These are phyloP conservation scores for Trichoderma breve DNA, from an alignment of 2,329 filamentous ascomycete genomes.

Conservation along the genomic window DNA sequence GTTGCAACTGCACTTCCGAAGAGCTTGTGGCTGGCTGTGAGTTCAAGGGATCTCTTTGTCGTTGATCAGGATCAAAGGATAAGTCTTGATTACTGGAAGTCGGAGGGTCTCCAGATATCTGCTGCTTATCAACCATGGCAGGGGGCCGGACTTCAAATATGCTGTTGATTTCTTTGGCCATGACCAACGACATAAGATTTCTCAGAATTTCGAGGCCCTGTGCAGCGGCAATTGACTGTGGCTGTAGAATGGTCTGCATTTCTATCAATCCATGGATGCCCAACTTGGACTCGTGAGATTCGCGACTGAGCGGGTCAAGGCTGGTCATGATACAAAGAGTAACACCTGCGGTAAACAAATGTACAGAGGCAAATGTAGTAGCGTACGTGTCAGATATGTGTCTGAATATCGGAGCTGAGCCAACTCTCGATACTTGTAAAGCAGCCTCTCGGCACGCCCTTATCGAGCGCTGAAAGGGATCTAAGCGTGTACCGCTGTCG, in stretches of 20 bases:
- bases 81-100: background rate
- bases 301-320: background rate
- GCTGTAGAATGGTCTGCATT: background rate
- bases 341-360: background rate
- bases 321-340: background rate
- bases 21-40: background rate
- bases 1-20: background rate
- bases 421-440: background rate
- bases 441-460: background rate
- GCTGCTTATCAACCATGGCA: background rate
- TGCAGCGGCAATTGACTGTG: background rate
- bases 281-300: background rate
- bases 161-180: background rate
- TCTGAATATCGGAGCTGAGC: background rate
- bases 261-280: background rate
- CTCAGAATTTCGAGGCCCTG: background rate
- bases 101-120: background rate
- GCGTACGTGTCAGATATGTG: background rate
- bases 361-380: background rate
- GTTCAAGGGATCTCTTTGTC: no score
- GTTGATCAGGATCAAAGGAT: background rate
- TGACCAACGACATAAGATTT: background rate
- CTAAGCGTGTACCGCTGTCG: background rate
- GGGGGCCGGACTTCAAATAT: background rate
- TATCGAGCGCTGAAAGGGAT: background rate